phyloP scores from a whole-genome alignment of 2,329 filamentous ascomycete species.

The Catunica adiposa region DNA sequence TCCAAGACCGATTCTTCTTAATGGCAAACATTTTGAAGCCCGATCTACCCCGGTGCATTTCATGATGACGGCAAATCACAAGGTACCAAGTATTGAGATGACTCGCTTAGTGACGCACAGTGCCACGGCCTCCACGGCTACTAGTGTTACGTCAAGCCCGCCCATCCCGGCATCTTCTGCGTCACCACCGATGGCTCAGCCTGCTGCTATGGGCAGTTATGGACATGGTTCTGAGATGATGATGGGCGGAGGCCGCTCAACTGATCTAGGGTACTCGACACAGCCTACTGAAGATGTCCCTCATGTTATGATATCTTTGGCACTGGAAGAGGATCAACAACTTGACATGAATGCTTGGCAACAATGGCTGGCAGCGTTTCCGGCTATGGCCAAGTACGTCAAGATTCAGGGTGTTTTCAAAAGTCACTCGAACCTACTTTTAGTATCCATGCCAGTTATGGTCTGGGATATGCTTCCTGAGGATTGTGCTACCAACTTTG shows the following conservation, averaged over 20 bases:
- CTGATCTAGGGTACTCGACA: conserved; percentile 15
- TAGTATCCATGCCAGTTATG: conserved; percentile 41
- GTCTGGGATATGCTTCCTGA: conserved; percentile 44
- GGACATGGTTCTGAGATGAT: conserved; percentile 4
- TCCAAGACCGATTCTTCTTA: conserved; percentile 38
- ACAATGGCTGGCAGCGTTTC: conserved; percentile 38
- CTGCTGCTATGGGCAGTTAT: neutral
- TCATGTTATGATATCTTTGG: conserved; percentile 44
- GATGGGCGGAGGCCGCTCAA: conserved; percentile 9
- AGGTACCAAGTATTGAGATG: conserved; percentile 40
- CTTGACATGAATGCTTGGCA: conserved; percentile 43
- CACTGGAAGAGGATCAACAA: conserved; percentile 37
- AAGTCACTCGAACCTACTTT: conserved; percentile 41
- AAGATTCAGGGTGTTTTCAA: conserved; percentile 46
- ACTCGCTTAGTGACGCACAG: conserved; percentile 23
- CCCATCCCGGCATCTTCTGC: neutral
- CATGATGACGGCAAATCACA: conserved; percentile 46
- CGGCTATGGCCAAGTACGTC: conserved; percentile 27
- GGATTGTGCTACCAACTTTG: conserved; percentile 38
- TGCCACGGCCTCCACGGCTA: neutral
- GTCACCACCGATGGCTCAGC: neutral
- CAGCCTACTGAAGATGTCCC: conserved; percentile 40
- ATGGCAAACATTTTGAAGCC: conserved; percentile 40
- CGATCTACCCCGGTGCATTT: conserved; percentile 44
- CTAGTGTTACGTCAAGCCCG: neutral